Percentiles rank a stretch among this genome's conserved stretches.
Evolutionary conservation across 345 rosid species (phyloP).

Genomic region (Eucalyptus pauciflora): DNA sequence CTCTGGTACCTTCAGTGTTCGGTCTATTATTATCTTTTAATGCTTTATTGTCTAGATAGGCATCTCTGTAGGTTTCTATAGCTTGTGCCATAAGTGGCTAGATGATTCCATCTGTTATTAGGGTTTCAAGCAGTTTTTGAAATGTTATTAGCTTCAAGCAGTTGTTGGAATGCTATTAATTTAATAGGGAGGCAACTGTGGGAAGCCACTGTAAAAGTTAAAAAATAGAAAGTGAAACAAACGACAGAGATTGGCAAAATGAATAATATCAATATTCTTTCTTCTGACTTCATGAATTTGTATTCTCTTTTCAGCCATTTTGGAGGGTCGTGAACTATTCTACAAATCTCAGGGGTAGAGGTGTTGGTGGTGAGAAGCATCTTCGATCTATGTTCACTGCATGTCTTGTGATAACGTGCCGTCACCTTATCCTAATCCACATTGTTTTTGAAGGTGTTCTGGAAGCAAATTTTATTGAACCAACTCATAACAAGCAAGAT

Average conservation of each 20-base stretch:
- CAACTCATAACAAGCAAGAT: constrained; percentile 94
- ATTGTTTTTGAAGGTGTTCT: constrained; percentile 37
- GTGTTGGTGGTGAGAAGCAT: constrained; percentile 76
- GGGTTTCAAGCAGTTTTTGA: background rate
- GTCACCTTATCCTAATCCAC: background rate
- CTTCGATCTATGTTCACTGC: background rate
- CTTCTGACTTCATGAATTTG: background rate
- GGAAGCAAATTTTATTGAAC: constrained; percentile 91
- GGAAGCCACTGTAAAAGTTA: background rate
- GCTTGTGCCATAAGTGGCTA: background rate
- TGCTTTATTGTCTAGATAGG: background rate
- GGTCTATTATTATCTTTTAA: background rate
- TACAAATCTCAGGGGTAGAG: constrained; percentile 50
- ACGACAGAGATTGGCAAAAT: background rate
- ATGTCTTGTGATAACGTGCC: background rate
- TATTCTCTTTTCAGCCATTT: constrained; percentile 54
- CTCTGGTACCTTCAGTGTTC: background rate
- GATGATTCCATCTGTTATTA: background rate
- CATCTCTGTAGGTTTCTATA: background rate
- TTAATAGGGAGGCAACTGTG: background rate
- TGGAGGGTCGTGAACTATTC: constrained; percentile 51
- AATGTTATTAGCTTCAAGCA: background rate
- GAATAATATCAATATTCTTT: background rate
- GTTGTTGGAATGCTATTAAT: background rate
- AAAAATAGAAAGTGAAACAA: background rate